Evolutionary conservation across 2,329 filamentous ascomycete species (phyloP).

Genomic region (Paecilomyces formosus): DNA sequence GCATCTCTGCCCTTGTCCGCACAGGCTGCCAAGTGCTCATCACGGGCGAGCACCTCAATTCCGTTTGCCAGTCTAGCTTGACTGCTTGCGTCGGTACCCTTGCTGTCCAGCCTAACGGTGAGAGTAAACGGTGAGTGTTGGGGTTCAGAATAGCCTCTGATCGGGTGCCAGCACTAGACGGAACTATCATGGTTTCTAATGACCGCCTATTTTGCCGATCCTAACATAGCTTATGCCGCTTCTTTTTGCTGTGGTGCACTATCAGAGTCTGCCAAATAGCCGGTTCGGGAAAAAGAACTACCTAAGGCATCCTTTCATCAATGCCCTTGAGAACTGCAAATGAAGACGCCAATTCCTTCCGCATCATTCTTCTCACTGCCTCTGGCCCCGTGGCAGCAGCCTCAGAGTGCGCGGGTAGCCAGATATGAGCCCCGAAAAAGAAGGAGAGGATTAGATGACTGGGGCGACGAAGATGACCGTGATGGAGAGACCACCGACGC

Average conservation of each 20-base stretch:
- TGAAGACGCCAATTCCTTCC: slow-evolving; percentile 22
- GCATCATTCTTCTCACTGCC: slow-evolving; percentile 32
- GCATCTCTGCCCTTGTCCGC: not conserved
- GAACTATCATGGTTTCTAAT: not conserved
- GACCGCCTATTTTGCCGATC: not conserved
- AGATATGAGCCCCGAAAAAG: slow-evolving; percentile 30
- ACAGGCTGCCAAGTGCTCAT: not conserved
- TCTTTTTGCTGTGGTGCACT: not conserved
- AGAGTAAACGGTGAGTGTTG: not conserved
- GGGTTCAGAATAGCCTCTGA: not conserved
- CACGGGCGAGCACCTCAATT: not conserved
- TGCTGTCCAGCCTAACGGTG: not conserved
- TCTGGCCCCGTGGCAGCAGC: slow-evolving; percentile 29
- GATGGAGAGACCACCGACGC: slow-evolving; percentile 13
- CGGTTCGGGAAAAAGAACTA: not conserved
- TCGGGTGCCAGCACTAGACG: not conserved
- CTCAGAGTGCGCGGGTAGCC: slow-evolving; percentile 24
- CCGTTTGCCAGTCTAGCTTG: not conserved
- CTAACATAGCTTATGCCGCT: not conserved
- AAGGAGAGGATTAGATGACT: slow-evolving; percentile 19
- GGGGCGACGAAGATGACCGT: slow-evolving; percentile 16
- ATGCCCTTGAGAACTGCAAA: not conserved
- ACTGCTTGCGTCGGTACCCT: not conserved
- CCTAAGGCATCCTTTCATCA: not conserved
- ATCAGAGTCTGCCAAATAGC: not conserved